Evolutionary conservation across 2,329 filamentous ascomycete genomes (phyloP).

Genomic region (Botrytis elliptica): DNA sequence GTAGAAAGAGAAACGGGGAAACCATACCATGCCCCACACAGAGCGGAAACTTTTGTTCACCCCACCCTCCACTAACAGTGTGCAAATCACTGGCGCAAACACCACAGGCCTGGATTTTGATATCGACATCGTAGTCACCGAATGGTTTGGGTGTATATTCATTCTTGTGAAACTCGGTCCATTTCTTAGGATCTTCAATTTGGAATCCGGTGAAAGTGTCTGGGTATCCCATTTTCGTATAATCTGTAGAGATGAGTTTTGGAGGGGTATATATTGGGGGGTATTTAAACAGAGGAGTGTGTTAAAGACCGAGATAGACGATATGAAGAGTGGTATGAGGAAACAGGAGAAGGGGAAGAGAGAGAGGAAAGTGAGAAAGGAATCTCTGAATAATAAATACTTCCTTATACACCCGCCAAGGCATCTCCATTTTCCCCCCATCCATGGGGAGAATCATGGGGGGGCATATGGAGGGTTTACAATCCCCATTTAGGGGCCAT

Average conservation of each 20-base stretch:
- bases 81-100: constrained; percentile 72
- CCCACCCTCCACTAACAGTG: constrained; percentile 62
- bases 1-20: neutral
- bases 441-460: neutral
- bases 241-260: neutral
- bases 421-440: neutral
- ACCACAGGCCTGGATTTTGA: constrained; percentile 81
- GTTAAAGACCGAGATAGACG: neutral
- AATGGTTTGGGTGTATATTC: constrained; percentile 83
- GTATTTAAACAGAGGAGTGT: neutral
- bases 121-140: constrained; percentile 81
- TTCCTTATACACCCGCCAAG: neutral
- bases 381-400: constrained; percentile 12
- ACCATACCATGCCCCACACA: constrained; percentile 49
- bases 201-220: constrained; percentile 63
- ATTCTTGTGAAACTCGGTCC: constrained; percentile 39
- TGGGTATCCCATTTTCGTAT: constrained; percentile 44
- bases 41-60: constrained; percentile 50
- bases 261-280: neutral
- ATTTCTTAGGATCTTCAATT: constrained; percentile 42
- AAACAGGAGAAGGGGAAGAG: neutral
- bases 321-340: neutral
- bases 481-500: neutral
- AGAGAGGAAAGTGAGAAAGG: neutral
- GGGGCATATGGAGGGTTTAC: neutral